Conservation (phyloP, 1,284 basidiomycete species). For the Anthracocystis panici-leucophaei region DNA sequence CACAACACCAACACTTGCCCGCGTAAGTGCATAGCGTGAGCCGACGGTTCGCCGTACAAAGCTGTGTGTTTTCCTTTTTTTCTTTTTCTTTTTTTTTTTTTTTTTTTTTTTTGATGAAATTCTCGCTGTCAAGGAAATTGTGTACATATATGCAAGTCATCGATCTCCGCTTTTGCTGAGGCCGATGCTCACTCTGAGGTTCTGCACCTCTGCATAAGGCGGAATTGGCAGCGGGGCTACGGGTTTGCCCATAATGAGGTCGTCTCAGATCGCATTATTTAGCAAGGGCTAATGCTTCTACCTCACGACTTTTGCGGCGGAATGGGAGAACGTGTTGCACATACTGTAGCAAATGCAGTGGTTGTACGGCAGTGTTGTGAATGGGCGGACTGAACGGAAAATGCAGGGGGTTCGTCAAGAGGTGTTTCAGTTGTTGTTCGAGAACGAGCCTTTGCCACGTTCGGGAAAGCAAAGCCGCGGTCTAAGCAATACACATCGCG, state of each 20-base stretch:
- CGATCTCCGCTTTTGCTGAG: conserved; percentile 2
- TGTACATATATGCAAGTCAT: neutral
- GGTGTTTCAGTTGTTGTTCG: neutral
- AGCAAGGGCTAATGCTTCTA: no score
- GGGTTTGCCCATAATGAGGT: no score
- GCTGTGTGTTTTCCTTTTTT: no score
- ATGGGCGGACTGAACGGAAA: neutral
- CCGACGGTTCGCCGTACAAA: conserved; percentile 3
- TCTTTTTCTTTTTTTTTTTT: no score
- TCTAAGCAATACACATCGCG: neutral
- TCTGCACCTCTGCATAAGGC: neutral
- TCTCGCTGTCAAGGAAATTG: conserved; percentile 1
- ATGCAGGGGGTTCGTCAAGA: neutral
- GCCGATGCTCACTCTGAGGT: neutral
- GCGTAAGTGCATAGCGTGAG: neutral
- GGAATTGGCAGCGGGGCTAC: no score
- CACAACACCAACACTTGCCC: neutral
- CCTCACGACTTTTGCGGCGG: no score
- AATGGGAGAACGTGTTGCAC: no score
- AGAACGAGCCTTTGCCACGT: no score
- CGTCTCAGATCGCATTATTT: no score
- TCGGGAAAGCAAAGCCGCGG: neutral
- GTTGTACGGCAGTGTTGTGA: no score
- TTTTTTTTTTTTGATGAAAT: neutral
- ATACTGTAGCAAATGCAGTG: no score